These are phyloP conservation scores for Tulasnella sp. DNA, from an alignment of 768 basidiomycete genomes.

Conservation along the genomic window DNA sequence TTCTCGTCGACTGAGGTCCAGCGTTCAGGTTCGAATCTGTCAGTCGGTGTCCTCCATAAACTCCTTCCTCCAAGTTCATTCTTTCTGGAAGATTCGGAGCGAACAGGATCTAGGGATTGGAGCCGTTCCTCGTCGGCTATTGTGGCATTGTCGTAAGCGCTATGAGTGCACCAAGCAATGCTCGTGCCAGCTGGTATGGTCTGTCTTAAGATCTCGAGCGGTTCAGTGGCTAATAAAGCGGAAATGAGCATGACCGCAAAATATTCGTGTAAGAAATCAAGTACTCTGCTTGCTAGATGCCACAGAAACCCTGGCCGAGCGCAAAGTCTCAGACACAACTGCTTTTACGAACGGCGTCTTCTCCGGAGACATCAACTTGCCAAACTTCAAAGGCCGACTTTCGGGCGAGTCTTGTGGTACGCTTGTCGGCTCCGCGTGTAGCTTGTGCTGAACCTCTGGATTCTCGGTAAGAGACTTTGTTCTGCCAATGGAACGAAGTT, in stretches of 20 bases:
- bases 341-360: background rate
- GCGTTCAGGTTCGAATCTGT: conserved; percentile 8
- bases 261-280: too few species aligned
- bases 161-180: background rate
- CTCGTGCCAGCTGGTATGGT: background rate
- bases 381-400: background rate
- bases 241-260: too few species aligned
- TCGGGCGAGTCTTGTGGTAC: background rate
- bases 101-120: background rate
- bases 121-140: background rate
- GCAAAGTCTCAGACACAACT: background rate
- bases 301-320: background rate
- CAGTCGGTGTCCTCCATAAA: background rate
- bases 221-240: background rate
- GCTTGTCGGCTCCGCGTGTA: background rate
- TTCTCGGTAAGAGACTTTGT: background rate
- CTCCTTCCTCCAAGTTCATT: background rate
- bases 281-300: background rate
- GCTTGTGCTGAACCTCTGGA: background rate
- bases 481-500: background rate
- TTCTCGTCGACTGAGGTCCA: background rate
- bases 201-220: background rate
- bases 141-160: background rate
- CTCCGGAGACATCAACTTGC: background rate
- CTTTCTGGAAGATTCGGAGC: background rate